Base-by-base conservation (phyloP, 2,329 filamentous ascomycete genomes). In the Monilinia aucupariae region DNA sequence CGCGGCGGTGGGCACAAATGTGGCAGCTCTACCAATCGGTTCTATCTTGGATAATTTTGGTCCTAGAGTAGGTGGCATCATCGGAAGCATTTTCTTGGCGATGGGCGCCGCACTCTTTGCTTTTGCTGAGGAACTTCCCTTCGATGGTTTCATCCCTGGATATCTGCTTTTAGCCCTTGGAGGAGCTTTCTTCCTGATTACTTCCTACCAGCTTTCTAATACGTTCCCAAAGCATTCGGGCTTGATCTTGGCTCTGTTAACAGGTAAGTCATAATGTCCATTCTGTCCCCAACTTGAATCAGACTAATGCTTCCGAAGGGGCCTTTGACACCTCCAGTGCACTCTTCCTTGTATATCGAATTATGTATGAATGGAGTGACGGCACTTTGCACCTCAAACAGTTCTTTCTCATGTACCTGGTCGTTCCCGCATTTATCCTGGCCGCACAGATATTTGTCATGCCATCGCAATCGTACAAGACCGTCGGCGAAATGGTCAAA, bases 1-100 rank as follows among this genome's bases (percentile, higher is more conserved):
- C 48, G 92, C 92, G 15, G 92, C 91, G 17, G 91, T 96, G 12
- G 89, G 85, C 8, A 96, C 92, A 47, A 96, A 96, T 71, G 88
- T 96, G 15, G 90, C 86, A 48, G 92, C 92, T 15, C 80, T 96
- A 8, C 90, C 92, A 2, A 86, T 96, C 13, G 92, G 92, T 52
- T 90, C 90, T 3, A 88, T 96, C 51, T 82, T 96, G 27, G 92
- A 96, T 76, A 82, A 85, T 66, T 92, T 85, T 71, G 92, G 92
- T 1, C 92, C 92, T 17, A 83, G 89, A 62, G 81, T 90, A 5
- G 89, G 89, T 70, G 88, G 90, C 4, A 79, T 92, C 27, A 81
- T 88, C 63, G 91, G 89, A 56, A 86, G 85, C 64, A 65, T 86
- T 45, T 87, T 89, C 68, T 81, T 96, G 27, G 78, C 85, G 0